A percentile compares a stretch with the other conserved stretches of the same genome.
Evolutionary conservation across 176 grass and related monocot species (phyloP).

Genomic region (Coix lacrymajobi): DNA sequence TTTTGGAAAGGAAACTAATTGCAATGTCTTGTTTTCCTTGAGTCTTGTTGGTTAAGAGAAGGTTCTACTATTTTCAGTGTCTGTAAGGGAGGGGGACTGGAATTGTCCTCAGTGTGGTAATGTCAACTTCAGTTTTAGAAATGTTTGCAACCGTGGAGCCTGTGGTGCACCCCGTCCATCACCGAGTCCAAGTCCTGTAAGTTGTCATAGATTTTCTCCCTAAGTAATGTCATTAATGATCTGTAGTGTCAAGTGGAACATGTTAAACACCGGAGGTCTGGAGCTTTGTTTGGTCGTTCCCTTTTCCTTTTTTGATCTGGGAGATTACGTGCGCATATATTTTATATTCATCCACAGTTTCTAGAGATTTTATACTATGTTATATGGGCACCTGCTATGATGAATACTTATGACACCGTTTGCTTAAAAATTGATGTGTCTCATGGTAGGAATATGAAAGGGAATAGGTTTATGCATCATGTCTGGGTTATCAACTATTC

Average conservation of each 20-base stretch:
- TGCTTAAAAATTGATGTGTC: not conserved
- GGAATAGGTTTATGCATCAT: not conserved
- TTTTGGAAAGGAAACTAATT: conserved; percentile 5
- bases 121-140: conserved; percentile 99
- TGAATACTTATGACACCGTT: not conserved
- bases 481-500: not conserved
- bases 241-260: conserved; percentile 21
- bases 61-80: conserved; percentile 57
- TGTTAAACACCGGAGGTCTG: not conserved
- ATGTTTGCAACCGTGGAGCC: conserved; percentile 83
- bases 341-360: not conserved
- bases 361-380: not conserved
- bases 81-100: conserved; percentile 93
- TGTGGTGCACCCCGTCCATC: conserved; percentile 82
- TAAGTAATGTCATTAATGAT: conserved; percentile 46
- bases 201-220: conserved; percentile 45
- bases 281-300: not conserved
- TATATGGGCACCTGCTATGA: not conserved
- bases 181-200: conserved; percentile 85
- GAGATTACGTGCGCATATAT: not conserved
- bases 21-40: conserved; percentile 22
- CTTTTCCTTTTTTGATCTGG: not conserved
- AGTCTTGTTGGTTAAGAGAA: conserved; percentile 37
- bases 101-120: conserved; percentile 91
- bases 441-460: not conserved